Conservation (phyloP, 306 rosid genomes). For the Begonia fuchsioides region DNA sequence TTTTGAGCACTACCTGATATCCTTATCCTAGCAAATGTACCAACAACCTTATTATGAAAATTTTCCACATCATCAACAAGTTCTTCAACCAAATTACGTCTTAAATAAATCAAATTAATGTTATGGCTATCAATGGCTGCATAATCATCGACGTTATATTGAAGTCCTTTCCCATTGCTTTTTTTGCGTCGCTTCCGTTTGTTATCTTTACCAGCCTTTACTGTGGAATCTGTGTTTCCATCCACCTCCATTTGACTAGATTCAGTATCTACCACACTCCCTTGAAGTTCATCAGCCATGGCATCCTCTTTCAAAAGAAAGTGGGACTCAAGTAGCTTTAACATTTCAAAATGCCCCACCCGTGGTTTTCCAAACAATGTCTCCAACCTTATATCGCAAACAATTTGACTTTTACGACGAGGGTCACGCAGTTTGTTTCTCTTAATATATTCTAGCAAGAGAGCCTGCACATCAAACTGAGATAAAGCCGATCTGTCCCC, state of each 20-base stretch:
- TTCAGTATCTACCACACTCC: constrained; percentile 81
- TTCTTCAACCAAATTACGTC: constrained; percentile 86
- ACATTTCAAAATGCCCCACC: constrained; percentile 99
- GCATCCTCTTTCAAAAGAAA: constrained; percentile 77
- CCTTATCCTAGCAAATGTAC: constrained; percentile 92
- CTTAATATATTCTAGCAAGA: constrained; percentile 87
- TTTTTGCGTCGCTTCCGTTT: constrained; percentile 64
- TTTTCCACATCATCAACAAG: constrained; percentile 65
- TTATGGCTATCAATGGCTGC: constrained; percentile 93
- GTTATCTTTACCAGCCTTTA: constrained; percentile 59
- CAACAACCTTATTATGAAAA: constrained; percentile 66
- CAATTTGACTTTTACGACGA: constrained; percentile 83
- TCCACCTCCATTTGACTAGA: constrained; percentile 70
- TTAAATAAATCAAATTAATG: constrained; percentile 79
- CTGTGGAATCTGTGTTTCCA: constrained; percentile 38
- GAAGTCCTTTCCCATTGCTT: constrained; percentile 63
- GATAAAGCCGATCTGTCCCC: constrained; percentile 64
- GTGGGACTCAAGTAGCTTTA: constrained; percentile 95
- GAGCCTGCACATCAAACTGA: constrained; percentile 99
- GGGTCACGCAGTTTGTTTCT: constrained; percentile 93
- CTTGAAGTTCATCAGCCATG: constrained; percentile 66
- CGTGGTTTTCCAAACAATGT: constrained; percentile 91
- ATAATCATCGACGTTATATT: constrained; percentile 77
- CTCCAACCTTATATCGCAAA: constrained; percentile 83
- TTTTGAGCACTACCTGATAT: constrained; percentile 93